Evolutionary conservation across 768 basidiomycete species (phyloP), one percentile per base, ranked within the genome.

Genomic region (Tulasnella sp.): DNA sequence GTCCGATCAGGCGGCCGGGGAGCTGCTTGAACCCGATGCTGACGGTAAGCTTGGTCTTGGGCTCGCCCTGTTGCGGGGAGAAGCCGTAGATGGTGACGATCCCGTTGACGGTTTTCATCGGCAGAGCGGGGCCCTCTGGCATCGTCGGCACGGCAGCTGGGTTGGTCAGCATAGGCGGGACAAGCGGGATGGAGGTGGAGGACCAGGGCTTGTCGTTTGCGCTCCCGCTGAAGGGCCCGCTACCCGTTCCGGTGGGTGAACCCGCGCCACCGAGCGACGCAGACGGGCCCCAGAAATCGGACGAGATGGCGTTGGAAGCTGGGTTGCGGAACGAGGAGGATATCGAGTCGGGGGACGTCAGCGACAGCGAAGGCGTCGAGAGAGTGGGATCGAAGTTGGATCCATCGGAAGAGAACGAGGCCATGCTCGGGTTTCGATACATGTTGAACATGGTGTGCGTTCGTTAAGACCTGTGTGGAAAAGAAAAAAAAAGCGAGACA

Each of bases 41-140:
- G 80, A 92, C 90, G 46, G 89, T 86, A 82, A 95, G 88, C 73
- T 88, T 89, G 0, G 89, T 87, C 77, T 90, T 91, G 29, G 86
- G 84, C 79, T 88, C 87, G 78, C 93, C 94, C 82, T 91, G 88
- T 26, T 86, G 83, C 11, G 92, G 92, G 16, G 88, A 85, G 83
- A 89, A 93, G 79, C 87, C 88, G 80, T 89, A 87, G 80, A 94
- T 89, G 82, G 88, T 88, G 79, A 93, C 88, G 82, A 90, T 86
- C 76, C 87, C 88, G 20, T 83, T 83, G 32, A 85, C 84, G 0
- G 91, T 90, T 79, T 87, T 83, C 72, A 88, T 84, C 80, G 85
- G 83, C 44, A 76, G 26, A 75, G 51, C 20, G 20, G 51, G 51
- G 3, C 51, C 51, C 23, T 51, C 51, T 23, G 51, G n/a, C 51